Evolutionary conservation across 495 filamentous ascomycete species (phyloP), one percentile per base, ranked within the genome.

Genomic region (Penicillium chermesinum): DNA sequence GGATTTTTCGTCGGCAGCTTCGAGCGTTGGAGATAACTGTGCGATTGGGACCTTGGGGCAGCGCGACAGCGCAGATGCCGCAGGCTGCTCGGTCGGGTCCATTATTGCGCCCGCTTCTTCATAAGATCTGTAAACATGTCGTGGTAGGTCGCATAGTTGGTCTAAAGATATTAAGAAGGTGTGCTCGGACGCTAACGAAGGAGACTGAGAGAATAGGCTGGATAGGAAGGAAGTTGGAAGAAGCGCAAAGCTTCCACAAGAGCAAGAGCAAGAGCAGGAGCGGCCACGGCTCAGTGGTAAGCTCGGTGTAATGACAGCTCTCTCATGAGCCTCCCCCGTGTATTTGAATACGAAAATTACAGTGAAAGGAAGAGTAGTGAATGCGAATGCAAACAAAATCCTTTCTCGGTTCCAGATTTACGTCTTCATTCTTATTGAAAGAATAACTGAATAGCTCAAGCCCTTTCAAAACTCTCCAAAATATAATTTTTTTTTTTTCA

Each of bases 21-120:
- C 54, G 41, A 74, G 60, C 19, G 61, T 55, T n/a, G 88, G 88
- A 8, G 69, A 65, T 41, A 93, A 75, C 54, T 84, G 70, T 22
- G 87, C 79, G 57, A 95, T 90, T 17, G 86, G 73, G 39, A 82
- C 73, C 20, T 65, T 70, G 15, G 46, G 59, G 52, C 58, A 57
- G 32, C 41, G 55, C 52, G 57, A 46, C 42, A 42, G 56, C 41
- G 53, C 35, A 22, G 61, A 52, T 32, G 47, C 55, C 42, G 55
- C 41, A 44, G 61, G 54, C 25, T 54, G 53, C 20, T 62, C 52
- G 55, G 47, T 58, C 44, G 54, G 49, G 50, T 67, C 61, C 67
- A 73, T 71, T 54, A 55, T 57, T 56, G 48, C 55, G 49, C 48
- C 53, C 34, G 49, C 40, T 59, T 46, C 44, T 45, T 51, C 61